Evolutionary conservation across 208 protist genomes (phyloP).

Genomic region (Acanthamoeba sp.): DNA sequence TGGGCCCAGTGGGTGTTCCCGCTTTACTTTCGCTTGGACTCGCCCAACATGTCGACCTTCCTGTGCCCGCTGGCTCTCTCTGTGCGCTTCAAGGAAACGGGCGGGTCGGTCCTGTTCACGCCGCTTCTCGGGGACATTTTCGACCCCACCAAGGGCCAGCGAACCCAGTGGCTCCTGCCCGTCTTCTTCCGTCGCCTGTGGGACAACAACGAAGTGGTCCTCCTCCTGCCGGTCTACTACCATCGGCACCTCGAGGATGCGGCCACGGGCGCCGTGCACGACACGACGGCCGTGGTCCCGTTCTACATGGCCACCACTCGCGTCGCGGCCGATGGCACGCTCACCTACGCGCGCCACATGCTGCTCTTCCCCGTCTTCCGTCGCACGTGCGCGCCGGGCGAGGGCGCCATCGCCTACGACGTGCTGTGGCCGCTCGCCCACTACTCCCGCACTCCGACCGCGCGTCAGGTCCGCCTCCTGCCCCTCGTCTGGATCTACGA

Average conservation of each 20-base stretch:
- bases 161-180: background rate
- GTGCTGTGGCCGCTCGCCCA: constrained; percentile 26
- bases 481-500: background rate
- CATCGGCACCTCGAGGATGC: background rate
- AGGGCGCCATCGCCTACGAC: constrained; percentile 9
- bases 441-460: background rate
- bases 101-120: background rate
- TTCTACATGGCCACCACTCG: constrained; percentile 18
- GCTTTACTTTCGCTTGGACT: background rate
- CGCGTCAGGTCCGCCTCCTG: background rate
- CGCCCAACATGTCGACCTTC: background rate
- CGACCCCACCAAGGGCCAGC: background rate
- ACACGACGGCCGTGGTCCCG: background rate
- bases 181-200: constrained; percentile 18
- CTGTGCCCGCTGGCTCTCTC: background rate
- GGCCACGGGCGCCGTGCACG: background rate
- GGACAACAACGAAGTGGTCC: background rate
- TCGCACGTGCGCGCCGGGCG: background rate
- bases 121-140: background rate
- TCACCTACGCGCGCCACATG: background rate
- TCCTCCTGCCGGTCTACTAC: constrained; percentile 30
- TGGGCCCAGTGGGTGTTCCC: constrained; percentile 36
- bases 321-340: background rate
- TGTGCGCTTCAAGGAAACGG: background rate
- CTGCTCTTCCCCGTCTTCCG: constrained; percentile 2